Evolutionary conservation across 352 stramenopile species (phyloP).

Genomic region (Aphanomyces cochlioides): DNA sequence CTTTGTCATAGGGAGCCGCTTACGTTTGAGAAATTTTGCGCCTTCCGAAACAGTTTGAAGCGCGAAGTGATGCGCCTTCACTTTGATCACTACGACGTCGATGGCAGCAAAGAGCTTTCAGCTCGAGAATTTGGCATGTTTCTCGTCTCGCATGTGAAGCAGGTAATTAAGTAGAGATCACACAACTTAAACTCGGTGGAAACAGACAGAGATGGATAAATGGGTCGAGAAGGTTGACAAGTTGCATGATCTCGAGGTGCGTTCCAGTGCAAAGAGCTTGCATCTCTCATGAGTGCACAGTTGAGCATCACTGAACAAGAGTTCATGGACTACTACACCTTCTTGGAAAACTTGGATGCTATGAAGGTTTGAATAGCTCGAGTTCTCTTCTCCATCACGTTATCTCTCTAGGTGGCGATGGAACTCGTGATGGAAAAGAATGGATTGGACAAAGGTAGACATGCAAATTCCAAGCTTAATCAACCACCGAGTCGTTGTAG

Average conservation of each 20-base stretch:
- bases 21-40: conserved; percentile 77
- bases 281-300: conserved; percentile 33
- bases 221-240: conserved; percentile 81
- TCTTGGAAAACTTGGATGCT: conserved; percentile 79
- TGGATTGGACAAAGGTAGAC: conserved; percentile 73
- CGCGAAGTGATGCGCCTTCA: conserved; percentile 77
- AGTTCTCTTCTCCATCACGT: no score
- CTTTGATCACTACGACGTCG: conserved; percentile 87
- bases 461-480: no score
- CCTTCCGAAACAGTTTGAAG: conserved; percentile 69
- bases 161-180: conserved; percentile 39
- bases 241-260: conserved; percentile 52
- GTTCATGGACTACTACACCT: conserved; percentile 79
- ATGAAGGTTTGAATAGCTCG: conserved; percentile 42
- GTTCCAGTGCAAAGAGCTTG: neutral
- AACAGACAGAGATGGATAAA: conserved; percentile 60
- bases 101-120: conserved; percentile 73
- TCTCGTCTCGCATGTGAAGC: conserved; percentile 78
- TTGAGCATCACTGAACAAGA: conserved; percentile 70
- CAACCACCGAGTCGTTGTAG: conserved; percentile 35
- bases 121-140: conserved; percentile 85
- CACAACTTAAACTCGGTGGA: neutral
- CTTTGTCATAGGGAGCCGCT: conserved; percentile 48
- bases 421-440: conserved; percentile 74
- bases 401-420: conserved; percentile 47